Base-by-base conservation (phyloP, 2,329 filamentous ascomycete genomes). In the Sporothrix mexicana region DNA sequence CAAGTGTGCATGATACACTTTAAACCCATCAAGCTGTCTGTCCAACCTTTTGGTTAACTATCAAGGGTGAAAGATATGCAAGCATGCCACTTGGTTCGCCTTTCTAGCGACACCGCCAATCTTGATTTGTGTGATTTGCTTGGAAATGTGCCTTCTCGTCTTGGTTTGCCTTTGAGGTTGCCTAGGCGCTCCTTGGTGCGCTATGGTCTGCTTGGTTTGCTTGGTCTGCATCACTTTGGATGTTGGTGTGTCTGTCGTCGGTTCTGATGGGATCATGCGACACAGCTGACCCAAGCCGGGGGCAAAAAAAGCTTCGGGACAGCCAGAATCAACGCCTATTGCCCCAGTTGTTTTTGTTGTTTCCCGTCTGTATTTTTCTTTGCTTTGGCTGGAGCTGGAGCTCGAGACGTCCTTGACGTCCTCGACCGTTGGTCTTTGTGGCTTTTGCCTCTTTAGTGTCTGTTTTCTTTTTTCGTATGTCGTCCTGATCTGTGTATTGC, bases 181-280 rank as follows among this genome's bases (percentile, higher is more conserved):
- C 25, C 45, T 68, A 41, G 64, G 43, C 36, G 36, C 15, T 51
- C 41, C 25, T 20, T 53, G 43, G 62, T 67, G 8, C 12, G 61
- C 41, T 47, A 47, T 43, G 41, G 45, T 49, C 59, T 7, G 15
- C 64, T 53, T 53, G 64, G 64, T 36, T n/a, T 68, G 47, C 25
- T 36, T 51, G n/a, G 43, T 30, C 57, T 61, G 57, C 30, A 36
- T 36, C 30, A 36, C 30, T 41, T 41, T 62, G 36, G 30, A 4
- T 36, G 62, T 49, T 13, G 53, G 68, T 49, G 68, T 70, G 68
- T 70, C 68, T 13, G 41, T 70, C 68, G 12, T 70, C 45, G 55
- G 49, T 62, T 25, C 55, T 62, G 57, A 17, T 51, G 55, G 43
- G 55, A 62, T 70, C 69, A 70, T 70, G 69, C 69, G 43, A 45